phyloP scores from a whole-genome alignment of 2,329 filamentous ascomycete species.

The Fusarium austroafricanum region DNA sequence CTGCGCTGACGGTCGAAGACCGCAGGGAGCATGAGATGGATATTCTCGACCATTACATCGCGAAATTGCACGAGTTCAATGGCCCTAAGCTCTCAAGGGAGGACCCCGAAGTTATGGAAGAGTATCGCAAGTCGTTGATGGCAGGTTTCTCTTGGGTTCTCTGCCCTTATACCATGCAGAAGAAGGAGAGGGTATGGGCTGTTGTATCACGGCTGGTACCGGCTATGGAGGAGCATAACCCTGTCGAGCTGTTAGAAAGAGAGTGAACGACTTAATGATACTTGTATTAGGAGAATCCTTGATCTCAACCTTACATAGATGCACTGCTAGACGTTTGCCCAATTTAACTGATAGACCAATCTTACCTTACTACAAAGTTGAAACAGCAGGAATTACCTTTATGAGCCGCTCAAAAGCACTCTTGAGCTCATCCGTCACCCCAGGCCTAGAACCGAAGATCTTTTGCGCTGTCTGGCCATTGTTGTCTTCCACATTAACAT shows the following conservation, averaged over 20 bases:
- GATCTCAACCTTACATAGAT: too few relatives aligned
- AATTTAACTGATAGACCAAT: too few relatives aligned
- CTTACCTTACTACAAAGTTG: too few relatives aligned
- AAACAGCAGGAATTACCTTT: too few relatives aligned
- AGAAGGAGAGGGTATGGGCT: conserved; percentile 8
- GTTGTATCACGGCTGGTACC: conserved; percentile 12
- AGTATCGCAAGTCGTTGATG: conserved; percentile 8
- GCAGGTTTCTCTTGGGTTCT: not conserved
- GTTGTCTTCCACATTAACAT: too few relatives aligned
- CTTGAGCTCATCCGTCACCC: too few relatives aligned
- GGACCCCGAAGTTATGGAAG: conserved; percentile 1
- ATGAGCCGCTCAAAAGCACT: too few relatives aligned
- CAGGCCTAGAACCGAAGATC: too few relatives aligned
- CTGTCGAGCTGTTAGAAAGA: not conserved
- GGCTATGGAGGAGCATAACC: conserved; percentile 21
- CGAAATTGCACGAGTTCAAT: conserved; percentile 4
- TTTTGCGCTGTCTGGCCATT: too few relatives aligned
- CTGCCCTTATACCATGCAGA: conserved; percentile 18
- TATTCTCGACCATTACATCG: conserved; percentile 10
- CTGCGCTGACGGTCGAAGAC: conserved; percentile 4
- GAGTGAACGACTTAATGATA: not conserved
- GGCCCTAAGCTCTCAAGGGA: not conserved
- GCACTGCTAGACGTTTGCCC: too few relatives aligned
- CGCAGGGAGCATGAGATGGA: conserved; percentile 16
- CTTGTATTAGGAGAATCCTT: too few relatives aligned